Evolutionary conservation across 805 yeast species (phyloP).

Genomic region (Nakazawaea laoshanensis): DNA sequence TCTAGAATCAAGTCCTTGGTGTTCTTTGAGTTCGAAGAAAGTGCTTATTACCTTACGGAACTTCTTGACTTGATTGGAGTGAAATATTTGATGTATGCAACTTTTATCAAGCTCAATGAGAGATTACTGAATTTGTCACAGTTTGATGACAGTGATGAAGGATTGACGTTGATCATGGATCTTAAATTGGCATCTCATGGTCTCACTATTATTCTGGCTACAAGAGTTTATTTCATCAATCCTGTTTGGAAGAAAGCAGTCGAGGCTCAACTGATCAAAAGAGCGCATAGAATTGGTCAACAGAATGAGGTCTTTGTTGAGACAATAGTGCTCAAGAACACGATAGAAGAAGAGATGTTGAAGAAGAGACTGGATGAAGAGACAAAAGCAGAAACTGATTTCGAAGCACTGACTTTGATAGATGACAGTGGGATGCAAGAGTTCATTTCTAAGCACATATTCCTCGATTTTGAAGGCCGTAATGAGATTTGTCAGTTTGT

Average conservation of each 20-base stretch:
- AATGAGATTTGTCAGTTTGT: constrained; percentile 29
- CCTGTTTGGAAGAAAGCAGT: constrained; percentile 65
- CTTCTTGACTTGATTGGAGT: constrained; percentile 54
- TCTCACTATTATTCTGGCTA: constrained; percentile 57
- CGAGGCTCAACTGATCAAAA: constrained; percentile 70
- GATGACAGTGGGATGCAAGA: constrained; percentile 55
- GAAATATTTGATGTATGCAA: constrained; percentile 54
- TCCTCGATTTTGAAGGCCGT: constrained; percentile 25
- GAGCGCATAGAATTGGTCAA: constrained; percentile 75
- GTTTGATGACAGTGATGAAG: constrained; percentile 36
- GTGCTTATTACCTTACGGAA: constrained; percentile 62
- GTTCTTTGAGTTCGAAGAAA: constrained; percentile 64
- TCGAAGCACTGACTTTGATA: constrained; percentile 29
- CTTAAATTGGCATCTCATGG: constrained; percentile 63
- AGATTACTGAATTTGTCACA: constrained; percentile 44
- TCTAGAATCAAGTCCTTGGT: constrained; percentile 45
- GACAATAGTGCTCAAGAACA: constrained; percentile 51
- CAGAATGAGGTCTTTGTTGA: constrained; percentile 57
- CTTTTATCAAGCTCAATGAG: constrained; percentile 41
- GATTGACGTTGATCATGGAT: constrained; percentile 57
- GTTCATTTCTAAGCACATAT: constrained; percentile 41
- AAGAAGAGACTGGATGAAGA: constrained; percentile 19
- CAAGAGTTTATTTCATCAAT: constrained; percentile 59
- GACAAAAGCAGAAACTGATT: constrained; percentile 10
- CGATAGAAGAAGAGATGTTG: constrained; percentile 65